Base-by-base conservation (phyloP, 2,329 filamentous ascomycete species). In the Ophiostoma ips region DNA sequence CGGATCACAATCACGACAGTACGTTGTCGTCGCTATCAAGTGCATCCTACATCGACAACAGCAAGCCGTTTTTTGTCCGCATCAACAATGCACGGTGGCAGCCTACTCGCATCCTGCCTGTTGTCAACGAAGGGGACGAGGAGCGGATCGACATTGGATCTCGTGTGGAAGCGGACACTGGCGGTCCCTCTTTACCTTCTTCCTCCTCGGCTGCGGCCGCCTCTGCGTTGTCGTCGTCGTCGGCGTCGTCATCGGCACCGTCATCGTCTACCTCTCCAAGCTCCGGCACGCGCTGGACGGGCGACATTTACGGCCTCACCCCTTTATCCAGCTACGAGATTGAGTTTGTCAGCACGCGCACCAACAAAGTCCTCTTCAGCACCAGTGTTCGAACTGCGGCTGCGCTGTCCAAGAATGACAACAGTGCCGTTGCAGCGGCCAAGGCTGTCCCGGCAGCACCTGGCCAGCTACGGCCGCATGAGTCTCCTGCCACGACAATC, bases 41-140 rank as follows among this genome's bases (percentile, higher is more conserved):
- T 57, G 64, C 68, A 0, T 64, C 73, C 13, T 76, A 74, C 3
- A 75, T 84, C 49, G 81, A 87, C 62, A 73, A 71, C 53, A 73
- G 76, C 33, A 88, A 87, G 62, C 85, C 84, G 5, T 88, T 89
- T 61, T 87, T 80, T 61, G 83, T 89, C 50, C 75, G 80, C 55
- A 77, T 90, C 56, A 89, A 90, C 64, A 81, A 86, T 47, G 83
- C 84, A 10, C 75, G 80, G 53, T 90, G 85, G 85, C 84, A 84
- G 60, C 84, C 84, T 1, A 85, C 83, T 11, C 75, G 82, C 57
- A 87, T 89, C 59, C 74, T 75, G 52, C 68, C 72, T 30, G 66
- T 75, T 50, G 61, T 28, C 35, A 13, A 35, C 6, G 44, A 50
- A 2, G 55, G 55, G 5, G 55, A 57, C 2, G 43, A 51, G 19